These are phyloP conservation scores for Castanopsis chinensis DNA, from an alignment of 306 rosid genomes.

Conservation along the genomic window DNA sequence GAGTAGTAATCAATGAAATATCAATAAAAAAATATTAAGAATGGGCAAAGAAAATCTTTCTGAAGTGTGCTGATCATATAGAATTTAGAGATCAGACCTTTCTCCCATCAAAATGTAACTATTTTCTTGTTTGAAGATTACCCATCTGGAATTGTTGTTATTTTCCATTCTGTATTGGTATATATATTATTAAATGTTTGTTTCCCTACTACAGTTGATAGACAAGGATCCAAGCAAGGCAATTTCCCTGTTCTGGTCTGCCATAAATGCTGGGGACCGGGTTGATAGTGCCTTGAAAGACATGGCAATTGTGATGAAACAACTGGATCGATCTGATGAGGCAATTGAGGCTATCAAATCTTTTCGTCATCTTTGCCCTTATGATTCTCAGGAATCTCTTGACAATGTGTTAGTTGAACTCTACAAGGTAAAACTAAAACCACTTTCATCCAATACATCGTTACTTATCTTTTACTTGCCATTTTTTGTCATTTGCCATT, in stretches of 20 bases:
- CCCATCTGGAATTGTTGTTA: not conserved
- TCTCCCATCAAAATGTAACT: too few relatives aligned
- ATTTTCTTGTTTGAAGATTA: not conserved
- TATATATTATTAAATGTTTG: constrained; percentile 15
- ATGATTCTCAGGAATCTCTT: constrained; percentile 83
- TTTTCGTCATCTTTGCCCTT: constrained; percentile 81
- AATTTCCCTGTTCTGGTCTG: constrained; percentile 82
- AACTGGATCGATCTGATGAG: constrained; percentile 77
- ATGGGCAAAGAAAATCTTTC: not conserved
- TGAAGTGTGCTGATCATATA: not conserved
- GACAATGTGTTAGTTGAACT: constrained; percentile 85
- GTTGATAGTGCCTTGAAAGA: constrained; percentile 95
- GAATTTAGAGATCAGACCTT: not conserved
- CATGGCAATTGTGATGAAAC: constrained; percentile 96
- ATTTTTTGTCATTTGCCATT: not conserved
- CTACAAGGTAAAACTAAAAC: constrained; percentile 57
- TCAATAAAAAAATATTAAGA: not conserved
- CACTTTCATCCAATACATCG: not conserved
- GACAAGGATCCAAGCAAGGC: constrained; percentile 85
- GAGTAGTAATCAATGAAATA: not conserved
- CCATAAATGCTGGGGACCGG: constrained; percentile 88
- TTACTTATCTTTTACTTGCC: not conserved
- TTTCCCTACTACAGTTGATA: constrained; percentile 49
- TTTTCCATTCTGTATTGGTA: constrained; percentile 1
- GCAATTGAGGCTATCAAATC: constrained; percentile 92